Evolutionary conservation across 306 rosid species (phyloP).

Genomic region (Quercus alba): DNA sequence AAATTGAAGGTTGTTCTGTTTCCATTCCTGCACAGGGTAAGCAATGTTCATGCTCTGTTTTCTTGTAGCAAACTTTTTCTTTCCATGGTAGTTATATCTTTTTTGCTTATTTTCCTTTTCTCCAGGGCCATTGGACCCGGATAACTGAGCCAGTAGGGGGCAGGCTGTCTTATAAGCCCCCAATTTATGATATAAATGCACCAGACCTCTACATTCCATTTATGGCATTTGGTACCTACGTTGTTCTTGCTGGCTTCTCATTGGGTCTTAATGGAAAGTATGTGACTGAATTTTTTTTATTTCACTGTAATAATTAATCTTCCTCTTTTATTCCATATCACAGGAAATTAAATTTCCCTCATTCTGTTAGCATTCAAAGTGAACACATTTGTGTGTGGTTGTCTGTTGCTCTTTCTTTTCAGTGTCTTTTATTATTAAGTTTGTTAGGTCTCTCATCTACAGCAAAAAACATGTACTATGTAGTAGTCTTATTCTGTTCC

Average conservation of each 20-base stretch:
- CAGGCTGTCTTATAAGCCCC: conserved; percentile 92
- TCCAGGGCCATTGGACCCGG: conserved; percentile 98
- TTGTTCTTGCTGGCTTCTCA: conserved; percentile 92
- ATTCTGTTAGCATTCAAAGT: neutral
- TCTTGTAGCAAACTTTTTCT: conserved; percentile 2
- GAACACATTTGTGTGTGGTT: neutral
- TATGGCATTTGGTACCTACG: conserved; percentile 96
- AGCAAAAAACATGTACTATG: no score
- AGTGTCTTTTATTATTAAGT: no score
- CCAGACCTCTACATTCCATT: conserved; percentile 94
- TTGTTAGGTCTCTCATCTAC: no score
- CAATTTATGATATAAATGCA: conserved; percentile 91
- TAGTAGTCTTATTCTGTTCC: no score
- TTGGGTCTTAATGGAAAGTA: conserved; percentile 93
- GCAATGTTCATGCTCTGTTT: conserved; percentile 12
- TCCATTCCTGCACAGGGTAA: conserved; percentile 96
- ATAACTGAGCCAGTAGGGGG: conserved; percentile 98
- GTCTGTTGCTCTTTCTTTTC: neutral
- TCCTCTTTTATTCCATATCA: conserved; percentile 1
- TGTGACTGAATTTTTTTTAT: conserved; percentile 8
- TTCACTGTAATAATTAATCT: neutral
- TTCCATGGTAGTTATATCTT: conserved; percentile 1
- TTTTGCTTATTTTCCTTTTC: conserved; percentile 21
- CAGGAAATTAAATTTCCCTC: neutral
- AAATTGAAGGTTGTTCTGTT: conserved; percentile 92